phyloP scores from a whole-genome alignment of 2,329 filamentous ascomycete genomes.

The Hypoxylon sp. region DNA sequence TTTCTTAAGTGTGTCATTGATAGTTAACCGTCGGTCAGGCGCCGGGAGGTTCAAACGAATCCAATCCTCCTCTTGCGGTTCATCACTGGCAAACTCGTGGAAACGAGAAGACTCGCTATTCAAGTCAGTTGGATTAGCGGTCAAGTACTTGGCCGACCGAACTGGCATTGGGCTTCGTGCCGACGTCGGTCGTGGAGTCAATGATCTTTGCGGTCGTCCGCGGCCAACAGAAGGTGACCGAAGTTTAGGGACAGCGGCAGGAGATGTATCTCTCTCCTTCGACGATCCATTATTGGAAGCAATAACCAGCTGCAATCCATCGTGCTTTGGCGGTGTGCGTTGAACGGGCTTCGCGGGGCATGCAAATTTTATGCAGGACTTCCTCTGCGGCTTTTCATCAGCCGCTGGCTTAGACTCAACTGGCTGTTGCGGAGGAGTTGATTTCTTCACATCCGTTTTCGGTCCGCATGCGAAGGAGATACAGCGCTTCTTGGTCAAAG shows the following conservation, averaged over 20 bases:
- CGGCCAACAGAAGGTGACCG: constrained; percentile 51
- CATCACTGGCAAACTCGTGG: constrained; percentile 91
- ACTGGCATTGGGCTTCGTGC: constrained; percentile 55
- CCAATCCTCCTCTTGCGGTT: constrained; percentile 90
- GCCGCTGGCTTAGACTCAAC: constrained; percentile 52
- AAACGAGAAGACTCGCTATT: constrained; percentile 74
- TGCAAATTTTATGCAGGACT: constrained; percentile 80
- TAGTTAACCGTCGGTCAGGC: constrained; percentile 79
- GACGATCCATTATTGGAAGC: constrained; percentile 16
- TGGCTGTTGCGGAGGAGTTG: constrained; percentile 56
- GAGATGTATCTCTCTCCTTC: constrained; percentile 44
- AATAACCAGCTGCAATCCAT: constrained; percentile 36
- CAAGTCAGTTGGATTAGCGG: constrained; percentile 64
- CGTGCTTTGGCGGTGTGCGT: constrained; percentile 55
- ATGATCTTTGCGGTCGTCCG: constrained; percentile 46
- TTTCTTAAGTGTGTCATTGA: constrained; percentile 89
- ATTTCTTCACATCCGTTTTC: constrained; percentile 66
- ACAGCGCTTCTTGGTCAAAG: constrained; percentile 82
- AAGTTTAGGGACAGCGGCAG: constrained; percentile 46
- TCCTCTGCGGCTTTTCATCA: constrained; percentile 61
- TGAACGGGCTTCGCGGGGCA: constrained; percentile 70
- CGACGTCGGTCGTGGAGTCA: constrained; percentile 55
- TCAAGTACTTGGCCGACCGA: constrained; percentile 63
- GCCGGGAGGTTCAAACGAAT: constrained; percentile 76
- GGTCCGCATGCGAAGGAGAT: constrained; percentile 91